Evolutionary conservation across 2,329 filamentous ascomycete genomes (phyloP).

Genomic region (Botrytis porri): DNA sequence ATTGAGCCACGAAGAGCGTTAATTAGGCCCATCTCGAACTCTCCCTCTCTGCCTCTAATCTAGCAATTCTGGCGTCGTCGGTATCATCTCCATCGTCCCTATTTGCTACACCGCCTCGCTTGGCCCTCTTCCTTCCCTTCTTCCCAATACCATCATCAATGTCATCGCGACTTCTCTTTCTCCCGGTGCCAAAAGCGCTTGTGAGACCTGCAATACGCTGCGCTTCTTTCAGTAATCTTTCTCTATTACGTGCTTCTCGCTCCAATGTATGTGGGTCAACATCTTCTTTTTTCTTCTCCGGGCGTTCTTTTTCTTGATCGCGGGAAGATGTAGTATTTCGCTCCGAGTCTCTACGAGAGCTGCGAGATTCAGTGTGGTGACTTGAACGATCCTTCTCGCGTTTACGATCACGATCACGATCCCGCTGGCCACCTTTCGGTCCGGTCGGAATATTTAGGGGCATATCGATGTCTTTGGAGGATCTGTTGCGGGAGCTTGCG

Average conservation of each 20-base stretch:
- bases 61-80: constrained; percentile 39
- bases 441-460: constrained; percentile 36
- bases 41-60: constrained; percentile 60
- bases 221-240: constrained; percentile 65
- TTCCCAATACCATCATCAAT: constrained; percentile 41
- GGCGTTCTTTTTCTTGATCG: constrained; percentile 19
- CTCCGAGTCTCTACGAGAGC: constrained; percentile 43
- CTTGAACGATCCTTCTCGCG: constrained; percentile 34
- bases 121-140: constrained; percentile 47
- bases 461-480: constrained; percentile 31
- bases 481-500: constrained; percentile 31
- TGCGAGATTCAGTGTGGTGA: constrained; percentile 27
- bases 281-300: constrained; percentile 24
- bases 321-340: constrained; percentile 16
- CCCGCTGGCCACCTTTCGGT: constrained; percentile 26
- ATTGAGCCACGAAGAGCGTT: background rate
- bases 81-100: constrained; percentile 31
- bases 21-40: constrained; percentile 38
- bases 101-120: constrained; percentile 28
- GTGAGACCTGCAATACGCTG: constrained; percentile 59
- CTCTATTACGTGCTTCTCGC: constrained; percentile 63
- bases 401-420: constrained; percentile 27
- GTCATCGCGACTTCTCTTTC: constrained; percentile 49
- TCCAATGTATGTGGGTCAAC: constrained; percentile 58
- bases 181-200: constrained; percentile 35